Percentiles rank a stretch among this genome's conserved stretches.
Evolutionary conservation across 2,329 filamentous ascomycete species (phyloP).

Genomic region (Ceratocystis cacaofunesta): DNA sequence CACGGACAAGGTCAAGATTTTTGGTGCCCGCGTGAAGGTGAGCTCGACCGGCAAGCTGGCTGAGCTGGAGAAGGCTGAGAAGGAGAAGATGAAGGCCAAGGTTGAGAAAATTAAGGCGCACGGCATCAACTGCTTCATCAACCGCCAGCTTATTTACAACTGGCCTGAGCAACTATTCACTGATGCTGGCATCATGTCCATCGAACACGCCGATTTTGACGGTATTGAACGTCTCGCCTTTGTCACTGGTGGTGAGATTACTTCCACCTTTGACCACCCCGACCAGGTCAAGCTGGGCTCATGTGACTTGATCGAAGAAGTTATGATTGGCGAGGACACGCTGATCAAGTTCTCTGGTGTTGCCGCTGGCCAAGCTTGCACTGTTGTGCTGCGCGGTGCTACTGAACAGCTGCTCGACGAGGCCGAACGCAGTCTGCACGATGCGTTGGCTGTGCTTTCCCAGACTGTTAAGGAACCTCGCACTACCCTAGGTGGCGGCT

Average conservation of each 20-base stretch:
- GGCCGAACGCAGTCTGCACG: conserved; percentile 88
- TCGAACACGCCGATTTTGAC: conserved; percentile 98
- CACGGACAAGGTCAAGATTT: conserved; percentile 99
- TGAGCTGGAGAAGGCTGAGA: conserved; percentile 95
- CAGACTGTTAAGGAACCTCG: conserved; percentile 91
- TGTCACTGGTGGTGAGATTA: conserved; percentile 93
- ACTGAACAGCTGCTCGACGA: conserved; percentile 96
- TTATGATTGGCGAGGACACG: conserved; percentile 96
- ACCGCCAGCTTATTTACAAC: conserved; percentile 98
- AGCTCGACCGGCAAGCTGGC: conserved; percentile 90
- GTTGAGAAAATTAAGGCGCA: conserved; percentile 98
- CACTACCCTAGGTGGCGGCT: conserved; percentile 87
- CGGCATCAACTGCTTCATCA: conserved; percentile 99
- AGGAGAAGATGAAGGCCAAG: conserved; percentile 99
- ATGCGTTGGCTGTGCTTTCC: conserved; percentile 87
- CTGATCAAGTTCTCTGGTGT: conserved; percentile 96
- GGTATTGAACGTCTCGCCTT: conserved; percentile 89
- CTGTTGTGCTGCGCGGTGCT: conserved; percentile 86
- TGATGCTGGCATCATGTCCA: conserved; percentile 93
- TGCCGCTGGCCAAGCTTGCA: conserved; percentile 85
- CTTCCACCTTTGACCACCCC: conserved; percentile 94
- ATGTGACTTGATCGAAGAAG: conserved; percentile 91
- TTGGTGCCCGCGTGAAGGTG: conserved; percentile 92
- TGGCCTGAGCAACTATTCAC: conserved; percentile 99
- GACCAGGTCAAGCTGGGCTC: conserved; percentile 92